Evolutionary conservation across 2,329 filamentous ascomycete genomes (phyloP), one percentile per base, ranked within the genome.

Genomic region (Herpotrichia juniperi): DNA sequence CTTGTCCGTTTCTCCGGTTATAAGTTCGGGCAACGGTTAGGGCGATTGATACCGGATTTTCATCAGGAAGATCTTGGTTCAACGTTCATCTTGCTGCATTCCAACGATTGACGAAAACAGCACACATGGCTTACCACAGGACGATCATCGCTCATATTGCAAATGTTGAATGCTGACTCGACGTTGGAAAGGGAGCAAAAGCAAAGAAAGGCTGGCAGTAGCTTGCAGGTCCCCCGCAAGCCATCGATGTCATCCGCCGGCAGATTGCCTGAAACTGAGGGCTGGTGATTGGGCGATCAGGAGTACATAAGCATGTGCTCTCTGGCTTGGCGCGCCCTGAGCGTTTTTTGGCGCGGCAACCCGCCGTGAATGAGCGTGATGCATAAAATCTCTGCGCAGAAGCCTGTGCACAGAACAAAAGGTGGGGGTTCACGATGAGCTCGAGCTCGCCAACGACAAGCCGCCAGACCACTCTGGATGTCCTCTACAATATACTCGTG

Each of bases 311-410:
- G 53, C 52, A 39, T 42, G 24, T 42, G 24, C 17, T 42, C 53
- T 47, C 46, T 53, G 55, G 21, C 50, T 39, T 50, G 53, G 51
- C 39, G 25, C 28, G 31, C 51, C 24, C 43, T 57, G 51, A 48
- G 53, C 55, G 8, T 43, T 52, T 43, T 52, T 43, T 56, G 48
- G 53, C 53, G 56, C 34, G 44, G 26, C 26, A 48, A 26, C 40
- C 40, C 25, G 53, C 48, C 31, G 48, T 45, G 54, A 50, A 50
- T 46, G 48, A 45, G 48, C 43, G 50, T 39, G 46, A 25, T 52
- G 50, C 56, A 59, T 59, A 57, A 58, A 51, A 51, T 46, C 26
- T 50, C 48, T 53, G 50, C 53, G 54, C 49, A 45, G 28, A 16
- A 49, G 37, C 24, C 17, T 31, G 16, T 52, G 54, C 46, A 48